Base-by-base conservation (phyloP, 2,329 filamentous ascomycete species). In the Fusarium sp. region DNA sequence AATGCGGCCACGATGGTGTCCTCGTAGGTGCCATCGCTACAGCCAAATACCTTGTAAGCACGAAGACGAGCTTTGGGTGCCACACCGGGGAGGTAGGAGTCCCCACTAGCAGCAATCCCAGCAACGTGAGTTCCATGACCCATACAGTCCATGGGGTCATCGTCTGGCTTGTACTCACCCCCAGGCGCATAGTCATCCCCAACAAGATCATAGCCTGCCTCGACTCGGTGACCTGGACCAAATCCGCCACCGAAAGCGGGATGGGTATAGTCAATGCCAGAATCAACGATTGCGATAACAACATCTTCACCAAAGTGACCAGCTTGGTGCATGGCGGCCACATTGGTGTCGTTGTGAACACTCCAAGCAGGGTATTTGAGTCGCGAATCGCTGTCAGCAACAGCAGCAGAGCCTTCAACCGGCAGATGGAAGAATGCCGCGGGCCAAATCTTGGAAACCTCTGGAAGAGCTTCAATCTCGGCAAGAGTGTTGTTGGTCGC, bases 41-140 rank as follows among this genome's bases (percentile, higher is more conserved):
- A 9, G 72, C 80, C 16, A 82, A 66, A 66, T 13, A 66, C 64
- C 35, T 66, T 66, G 47, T 67, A 67, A 11, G 60, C 50, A 29
- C 50, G 47, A 16, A 67, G 42, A 22, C 37, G 35, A 13, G 61
- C 66, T 31, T 68, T 64, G 29, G 66, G 61, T 14, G 66, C 66
- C 8, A 68, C 66, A 16, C 66, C 66, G 3, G 42, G 42, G 38
- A 64, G 24, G 27, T 59, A 22, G 5, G 22, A 42, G 20, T 64
- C 52, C 7, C 52, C 61, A 31, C 38, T 52, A 14, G 38, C 66
- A 34, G 42, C 37, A 38, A 68, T 68, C 18, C 64, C 64, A 34
- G 64, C 64, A 27, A 67, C 64, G 20, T 67, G 64, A 14, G 64
- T 67, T 22, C 64, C 64, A 31, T 67, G 64, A 14, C 59, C 82